A percentile compares a stretch with the other conserved stretches of the same genome.
Evolutionary conservation across 1,284 basidiomycete species (phyloP).

Genomic region (Trichosporon sp.): DNA sequence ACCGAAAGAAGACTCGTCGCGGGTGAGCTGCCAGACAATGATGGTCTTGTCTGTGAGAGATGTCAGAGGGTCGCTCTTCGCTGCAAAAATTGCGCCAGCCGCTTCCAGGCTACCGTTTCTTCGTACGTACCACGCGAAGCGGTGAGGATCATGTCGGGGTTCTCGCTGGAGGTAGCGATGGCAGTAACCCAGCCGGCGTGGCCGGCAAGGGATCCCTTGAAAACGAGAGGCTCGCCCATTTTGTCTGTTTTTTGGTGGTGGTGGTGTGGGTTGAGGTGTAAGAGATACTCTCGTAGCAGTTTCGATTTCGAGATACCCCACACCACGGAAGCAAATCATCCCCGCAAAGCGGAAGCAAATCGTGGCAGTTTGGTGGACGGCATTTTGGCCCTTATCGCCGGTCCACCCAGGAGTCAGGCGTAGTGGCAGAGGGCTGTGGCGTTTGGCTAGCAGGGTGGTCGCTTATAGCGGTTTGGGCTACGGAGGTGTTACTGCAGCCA

Average conservation of each 20-base stretch:
- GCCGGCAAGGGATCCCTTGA: slow-evolving; percentile 86
- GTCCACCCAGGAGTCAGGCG: neutral
- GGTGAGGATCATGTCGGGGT: slow-evolving; percentile 93
- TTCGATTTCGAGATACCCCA: neutral
- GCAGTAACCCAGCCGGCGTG: slow-evolving; percentile 97
- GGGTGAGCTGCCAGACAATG: slow-evolving; percentile 98
- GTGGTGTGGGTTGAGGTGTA: neutral
- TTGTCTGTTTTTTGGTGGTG: slow-evolving; percentile 19
- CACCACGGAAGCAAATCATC: neutral
- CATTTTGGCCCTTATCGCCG: neutral
- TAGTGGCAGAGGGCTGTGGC: neutral
- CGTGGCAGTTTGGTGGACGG: neutral
- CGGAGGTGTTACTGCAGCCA: too few relatives aligned
- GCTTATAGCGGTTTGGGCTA: too few relatives aligned
- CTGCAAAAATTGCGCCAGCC: neutral
- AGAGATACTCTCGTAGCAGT: neutral
- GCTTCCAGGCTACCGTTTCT: neutral
- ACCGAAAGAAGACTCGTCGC: slow-evolving; percentile 82
- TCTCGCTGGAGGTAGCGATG: slow-evolving; percentile 93
- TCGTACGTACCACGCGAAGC: slow-evolving; percentile 78
- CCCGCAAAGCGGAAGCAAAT: neutral
- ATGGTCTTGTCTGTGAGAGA: slow-evolving; percentile 89
- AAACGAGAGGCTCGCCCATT: slow-evolving; percentile 82
- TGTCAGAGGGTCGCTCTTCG: slow-evolving; percentile 15
- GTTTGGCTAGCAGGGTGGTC: too few relatives aligned